Evolutionary conservation across 192 early-diverging fungal genomes (phyloP).

Genomic region (Podila epigama): DNA sequence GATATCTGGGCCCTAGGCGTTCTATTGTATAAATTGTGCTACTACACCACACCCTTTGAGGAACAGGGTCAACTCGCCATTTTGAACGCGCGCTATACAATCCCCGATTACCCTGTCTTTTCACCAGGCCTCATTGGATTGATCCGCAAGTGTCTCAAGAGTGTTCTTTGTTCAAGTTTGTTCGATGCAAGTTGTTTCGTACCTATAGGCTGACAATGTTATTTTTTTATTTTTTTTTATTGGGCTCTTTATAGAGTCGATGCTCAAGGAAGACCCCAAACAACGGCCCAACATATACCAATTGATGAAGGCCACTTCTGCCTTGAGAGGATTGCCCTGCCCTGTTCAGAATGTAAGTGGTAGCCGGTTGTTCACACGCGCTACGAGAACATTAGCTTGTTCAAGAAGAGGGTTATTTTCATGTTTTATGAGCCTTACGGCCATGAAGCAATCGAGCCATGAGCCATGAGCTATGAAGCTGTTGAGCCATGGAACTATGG

Average conservation of each 20-base stretch:
- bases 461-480: slow-evolving; percentile 7
- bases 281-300: slow-evolving; percentile 84
- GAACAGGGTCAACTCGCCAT: slow-evolving; percentile 87
- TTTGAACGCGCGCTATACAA: slow-evolving; percentile 83
- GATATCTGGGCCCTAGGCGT: slow-evolving; percentile 90
- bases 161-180: no score
- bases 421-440: background rate
- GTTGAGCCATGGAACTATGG: no score
- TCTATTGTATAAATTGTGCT: slow-evolving; percentile 95
- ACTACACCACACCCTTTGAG: slow-evolving; percentile 95
- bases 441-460: no score
- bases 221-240: no score
- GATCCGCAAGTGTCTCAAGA: slow-evolving; percentile 65
- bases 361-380: background rate
- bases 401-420: background rate
- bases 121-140: slow-evolving; percentile 62
- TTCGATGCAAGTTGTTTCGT: background rate
- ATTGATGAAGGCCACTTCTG: slow-evolving; percentile 70
- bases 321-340: slow-evolving; percentile 66
- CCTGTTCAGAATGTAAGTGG: slow-evolving; percentile 71
- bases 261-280: slow-evolving; percentile 80
- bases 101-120: slow-evolving; percentile 79
- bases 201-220: no score
- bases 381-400: no score
- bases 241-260: slow-evolving; percentile 57